phyloP scores from a whole-genome alignment of 495 filamentous ascomycete species.

The Aspergillus leporis region DNA sequence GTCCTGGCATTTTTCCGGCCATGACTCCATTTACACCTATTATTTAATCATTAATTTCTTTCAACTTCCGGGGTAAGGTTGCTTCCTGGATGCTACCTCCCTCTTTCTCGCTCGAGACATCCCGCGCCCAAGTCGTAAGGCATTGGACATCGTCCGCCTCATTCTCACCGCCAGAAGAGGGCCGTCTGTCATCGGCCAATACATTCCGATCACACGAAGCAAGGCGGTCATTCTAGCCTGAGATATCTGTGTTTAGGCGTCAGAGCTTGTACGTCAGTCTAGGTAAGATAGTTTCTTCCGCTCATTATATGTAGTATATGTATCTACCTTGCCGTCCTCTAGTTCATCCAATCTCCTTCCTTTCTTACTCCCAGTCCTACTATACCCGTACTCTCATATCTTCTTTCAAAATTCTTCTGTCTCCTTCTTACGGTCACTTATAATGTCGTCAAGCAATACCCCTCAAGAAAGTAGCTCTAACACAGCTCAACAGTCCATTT shows the following conservation, averaged over 20 bases:
- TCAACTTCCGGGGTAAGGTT: neutral
- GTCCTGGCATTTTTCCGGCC: neutral
- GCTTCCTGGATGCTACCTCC: neutral
- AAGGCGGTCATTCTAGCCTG: neutral
- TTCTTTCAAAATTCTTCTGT: neutral
- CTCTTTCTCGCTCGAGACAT: slow-evolving; percentile 1
- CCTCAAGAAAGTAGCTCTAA: slow-evolving; percentile 1
- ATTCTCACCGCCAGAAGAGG: slow-evolving; percentile 3
- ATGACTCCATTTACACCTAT: neutral
- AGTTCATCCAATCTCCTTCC: neutral
- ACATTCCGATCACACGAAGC: slow-evolving; percentile 1
- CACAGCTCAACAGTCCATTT: slow-evolving; percentile 6
- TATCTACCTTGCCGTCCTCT: neutral
- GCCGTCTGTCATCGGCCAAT: neutral
- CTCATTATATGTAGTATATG: neutral
- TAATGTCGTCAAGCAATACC: slow-evolving; percentile 12
- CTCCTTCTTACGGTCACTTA: neutral
- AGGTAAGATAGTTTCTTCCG: neutral
- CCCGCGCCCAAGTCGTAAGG: slow-evolving; percentile 1
- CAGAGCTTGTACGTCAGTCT: neutral
- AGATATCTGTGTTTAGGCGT: neutral
- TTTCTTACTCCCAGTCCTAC: neutral
- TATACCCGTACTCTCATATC: neutral
- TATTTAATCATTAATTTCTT: neutral
- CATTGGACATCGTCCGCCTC: neutral